Conservation (phyloP, 805 yeast species). For the Metschnikowia proteae region DNA sequence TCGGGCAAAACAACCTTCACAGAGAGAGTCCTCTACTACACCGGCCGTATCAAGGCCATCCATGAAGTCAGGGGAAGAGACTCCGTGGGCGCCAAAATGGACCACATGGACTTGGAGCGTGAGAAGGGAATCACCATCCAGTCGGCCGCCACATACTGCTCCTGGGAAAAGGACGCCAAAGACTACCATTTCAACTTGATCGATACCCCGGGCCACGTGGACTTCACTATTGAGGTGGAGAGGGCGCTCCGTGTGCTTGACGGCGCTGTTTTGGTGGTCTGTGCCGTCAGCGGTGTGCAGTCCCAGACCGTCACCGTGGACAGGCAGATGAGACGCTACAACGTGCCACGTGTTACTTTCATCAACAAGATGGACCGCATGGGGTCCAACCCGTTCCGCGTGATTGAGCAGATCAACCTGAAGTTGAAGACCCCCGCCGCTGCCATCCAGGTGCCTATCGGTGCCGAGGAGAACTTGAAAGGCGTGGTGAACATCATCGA, state of each 20-base stretch:
- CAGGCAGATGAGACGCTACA: conserved; percentile 97
- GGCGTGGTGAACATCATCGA: conserved; percentile 93
- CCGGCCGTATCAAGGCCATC: conserved; percentile 94
- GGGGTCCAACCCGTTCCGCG: conserved; percentile 98
- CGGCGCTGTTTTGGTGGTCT: conserved; percentile 97
- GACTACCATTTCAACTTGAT: conserved; percentile 88
- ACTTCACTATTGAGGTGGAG: conserved; percentile 97
- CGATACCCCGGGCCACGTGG: conserved; percentile 99
- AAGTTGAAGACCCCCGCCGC: conserved; percentile 94
- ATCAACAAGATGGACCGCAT: conserved; percentile 98
- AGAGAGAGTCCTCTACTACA: conserved; percentile 91
- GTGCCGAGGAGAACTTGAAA: conserved; percentile 75
- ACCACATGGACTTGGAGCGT: conserved; percentile 96
- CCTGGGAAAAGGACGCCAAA: conserved; percentile 76
- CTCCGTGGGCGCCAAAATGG: conserved; percentile 99
- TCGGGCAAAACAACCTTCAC: conserved; percentile 98
- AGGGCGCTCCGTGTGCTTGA: conserved; percentile 96
- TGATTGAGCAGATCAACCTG: conserved; percentile 82
- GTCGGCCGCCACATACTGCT: conserved; percentile 97
- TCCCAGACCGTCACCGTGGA: conserved; percentile 98
- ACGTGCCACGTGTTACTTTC: conserved; percentile 94
- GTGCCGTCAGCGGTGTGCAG: conserved; percentile 98
- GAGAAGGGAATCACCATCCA: conserved; percentile 99
- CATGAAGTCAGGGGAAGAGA: conserved; percentile 97
- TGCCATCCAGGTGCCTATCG: conserved; percentile 97